These are phyloP conservation scores for Alternaria postmessia DNA, from an alignment of 2,329 filamentous ascomycete genomes.

Conservation along the genomic window DNA sequence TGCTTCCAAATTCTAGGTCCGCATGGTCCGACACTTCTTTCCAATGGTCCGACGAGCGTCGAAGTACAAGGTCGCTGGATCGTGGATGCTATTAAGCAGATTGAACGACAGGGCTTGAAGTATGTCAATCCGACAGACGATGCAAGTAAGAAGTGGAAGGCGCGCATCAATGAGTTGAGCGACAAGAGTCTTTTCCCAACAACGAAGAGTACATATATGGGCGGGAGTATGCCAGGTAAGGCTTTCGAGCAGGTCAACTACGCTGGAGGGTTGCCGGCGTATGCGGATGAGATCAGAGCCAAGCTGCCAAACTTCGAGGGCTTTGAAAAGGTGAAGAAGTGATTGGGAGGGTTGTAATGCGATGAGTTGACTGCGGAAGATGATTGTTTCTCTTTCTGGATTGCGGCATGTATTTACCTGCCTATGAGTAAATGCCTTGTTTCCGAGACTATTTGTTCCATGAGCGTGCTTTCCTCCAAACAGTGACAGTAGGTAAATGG, in stretches of 20 bases:
- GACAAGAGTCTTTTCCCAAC: conserved; percentile 45
- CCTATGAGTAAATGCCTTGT: not conserved
- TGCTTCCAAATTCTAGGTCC: not conserved
- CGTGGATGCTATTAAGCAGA: conserved; percentile 45
- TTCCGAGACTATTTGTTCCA: no score
- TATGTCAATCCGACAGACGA: conserved; percentile 45
- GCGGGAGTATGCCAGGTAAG: conserved; percentile 23
- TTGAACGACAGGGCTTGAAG: conserved; percentile 36
- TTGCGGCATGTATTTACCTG: not conserved
- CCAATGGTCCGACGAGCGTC: conserved; percentile 50
- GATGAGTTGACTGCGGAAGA: not conserved
- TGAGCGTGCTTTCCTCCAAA: no score
- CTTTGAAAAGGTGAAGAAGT: not conserved
- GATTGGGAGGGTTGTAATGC: not conserved
- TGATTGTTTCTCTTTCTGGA: not conserved
- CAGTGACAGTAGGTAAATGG: no score
- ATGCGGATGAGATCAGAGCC: not conserved
- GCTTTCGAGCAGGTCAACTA: not conserved
- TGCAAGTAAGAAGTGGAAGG: conserved; percentile 48
- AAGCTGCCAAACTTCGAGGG: not conserved
- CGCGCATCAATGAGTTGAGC: conserved; percentile 43
- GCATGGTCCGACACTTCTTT: conserved; percentile 33
- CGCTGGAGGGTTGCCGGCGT: not conserved
- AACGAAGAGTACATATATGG: conserved; percentile 48
- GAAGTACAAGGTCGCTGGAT: conserved; percentile 52